A percentile compares a stretch with the other conserved stretches of the same genome.
These are phyloP conservation scores for Acacia confusa DNA, from an alignment of 306 rosid species.

Conservation along the genomic window DNA sequence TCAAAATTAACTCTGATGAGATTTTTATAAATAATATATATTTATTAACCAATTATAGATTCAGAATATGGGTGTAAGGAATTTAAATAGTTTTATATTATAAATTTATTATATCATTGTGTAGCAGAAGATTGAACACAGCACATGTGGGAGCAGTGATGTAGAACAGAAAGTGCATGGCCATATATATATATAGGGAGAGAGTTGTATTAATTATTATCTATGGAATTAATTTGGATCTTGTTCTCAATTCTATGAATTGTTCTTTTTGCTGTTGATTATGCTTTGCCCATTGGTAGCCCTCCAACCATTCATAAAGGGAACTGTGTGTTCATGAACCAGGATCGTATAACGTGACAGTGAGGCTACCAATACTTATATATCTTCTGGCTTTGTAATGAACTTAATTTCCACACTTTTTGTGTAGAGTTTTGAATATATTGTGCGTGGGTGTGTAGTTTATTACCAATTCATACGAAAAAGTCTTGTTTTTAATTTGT, in stretches of 20 bases:
- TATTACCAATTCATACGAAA: not conserved
- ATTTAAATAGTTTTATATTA: not conserved
- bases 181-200: constrained; percentile 16
- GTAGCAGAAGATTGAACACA: constrained; percentile 20
- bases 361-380: constrained; percentile 19
- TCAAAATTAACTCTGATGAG: not conserved
- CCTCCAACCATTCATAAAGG: constrained; percentile 6
- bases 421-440: no score
- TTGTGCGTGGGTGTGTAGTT: no score
- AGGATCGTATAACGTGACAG: not conserved
- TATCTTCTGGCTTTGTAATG: not conserved
- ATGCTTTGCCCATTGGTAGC: constrained; percentile 15
- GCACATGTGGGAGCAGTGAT: constrained; percentile 30
- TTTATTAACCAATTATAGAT: not conserved
- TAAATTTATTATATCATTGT: not conserved
- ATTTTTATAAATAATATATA: not conserved
- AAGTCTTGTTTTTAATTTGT: not conserved
- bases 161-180: constrained; percentile 19
- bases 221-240: constrained; percentile 33
- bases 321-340: constrained; percentile 29
- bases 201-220: not conserved
- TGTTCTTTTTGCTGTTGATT: constrained; percentile 21
- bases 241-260: constrained; percentile 41
- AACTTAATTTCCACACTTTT: not conserved
- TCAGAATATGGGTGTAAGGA: not conserved